Conservation (phyloP, 371 early-diverging fungal genomes). For the Mucor irregularis region DNA sequence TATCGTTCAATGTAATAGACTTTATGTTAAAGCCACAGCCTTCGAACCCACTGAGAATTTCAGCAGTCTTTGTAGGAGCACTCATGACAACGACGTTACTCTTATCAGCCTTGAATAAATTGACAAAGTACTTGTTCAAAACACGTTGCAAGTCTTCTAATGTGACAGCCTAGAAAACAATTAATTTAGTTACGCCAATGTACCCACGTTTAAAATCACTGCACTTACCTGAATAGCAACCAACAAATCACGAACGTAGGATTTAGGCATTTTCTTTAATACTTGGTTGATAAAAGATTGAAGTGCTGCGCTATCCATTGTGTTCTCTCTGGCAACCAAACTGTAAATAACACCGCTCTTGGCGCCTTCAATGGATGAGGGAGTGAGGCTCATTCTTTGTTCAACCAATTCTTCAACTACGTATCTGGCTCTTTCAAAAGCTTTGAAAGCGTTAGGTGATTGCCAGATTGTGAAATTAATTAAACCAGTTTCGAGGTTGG, state of each 20-base stretch:
- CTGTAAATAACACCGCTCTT: constrained; percentile 67
- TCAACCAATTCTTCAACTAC: constrained; percentile 56
- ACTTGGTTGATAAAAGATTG: constrained; percentile 63
- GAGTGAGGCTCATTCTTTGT: constrained; percentile 51
- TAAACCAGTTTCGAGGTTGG: constrained; percentile 54
- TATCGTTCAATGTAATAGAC: constrained; percentile 36
- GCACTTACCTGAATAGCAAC: constrained; percentile 41
- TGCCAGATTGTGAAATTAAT: constrained; percentile 59
- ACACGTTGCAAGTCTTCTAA: constrained; percentile 43
- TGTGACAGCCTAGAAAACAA: constrained; percentile 37
- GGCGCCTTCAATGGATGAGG: constrained; percentile 61
- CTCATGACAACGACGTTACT: constrained; percentile 61
- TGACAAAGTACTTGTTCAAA: constrained; percentile 49
- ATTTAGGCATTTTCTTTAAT: constrained; percentile 55
- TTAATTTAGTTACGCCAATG: not conserved
- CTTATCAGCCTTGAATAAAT: constrained; percentile 53
- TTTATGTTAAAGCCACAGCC: constrained; percentile 38
- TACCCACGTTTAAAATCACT: not conserved
- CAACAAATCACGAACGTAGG: constrained; percentile 55
- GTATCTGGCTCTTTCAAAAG: constrained; percentile 58
- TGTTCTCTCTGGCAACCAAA: constrained; percentile 58
- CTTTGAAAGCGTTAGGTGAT: constrained; percentile 62
- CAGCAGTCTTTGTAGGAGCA: constrained; percentile 53
- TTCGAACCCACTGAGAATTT: constrained; percentile 45
- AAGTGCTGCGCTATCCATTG: constrained; percentile 58